These are phyloP conservation scores for Mucor ambiguus DNA, from an alignment of 371 early-diverging fungal genomes.

Conservation along the genomic window DNA sequence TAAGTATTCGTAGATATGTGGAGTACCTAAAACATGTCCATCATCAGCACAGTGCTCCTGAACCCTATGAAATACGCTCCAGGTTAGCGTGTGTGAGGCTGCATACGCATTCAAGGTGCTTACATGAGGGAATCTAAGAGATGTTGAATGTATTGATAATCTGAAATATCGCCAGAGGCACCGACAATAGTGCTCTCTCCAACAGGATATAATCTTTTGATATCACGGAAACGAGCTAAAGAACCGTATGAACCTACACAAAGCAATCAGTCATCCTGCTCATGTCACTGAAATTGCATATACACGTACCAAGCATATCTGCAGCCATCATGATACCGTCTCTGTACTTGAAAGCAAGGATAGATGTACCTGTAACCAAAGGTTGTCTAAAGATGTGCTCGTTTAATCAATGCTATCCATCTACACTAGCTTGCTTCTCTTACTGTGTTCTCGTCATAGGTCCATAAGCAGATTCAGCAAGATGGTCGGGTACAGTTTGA, in stretches of 20 bases:
- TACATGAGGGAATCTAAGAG: constrained; percentile 84
- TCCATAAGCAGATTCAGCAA: constrained; percentile 48
- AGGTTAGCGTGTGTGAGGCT: neutral
- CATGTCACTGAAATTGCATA: neutral
- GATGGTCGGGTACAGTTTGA: constrained; percentile 44
- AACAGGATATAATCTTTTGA: constrained; percentile 82
- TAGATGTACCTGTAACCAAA: constrained; percentile 96
- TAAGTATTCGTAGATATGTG: constrained; percentile 89
- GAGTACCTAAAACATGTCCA: constrained; percentile 84
- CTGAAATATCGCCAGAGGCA: constrained; percentile 95
- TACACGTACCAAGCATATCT: constrained; percentile 80
- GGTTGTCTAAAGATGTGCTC: constrained; percentile 65
- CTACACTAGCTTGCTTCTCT: constrained; percentile 7
- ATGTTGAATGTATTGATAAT: constrained; percentile 91
- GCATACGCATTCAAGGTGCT: constrained; percentile 18
- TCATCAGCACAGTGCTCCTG: constrained; percentile 89
- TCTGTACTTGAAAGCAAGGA: constrained; percentile 94
- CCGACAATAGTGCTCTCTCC: constrained; percentile 89
- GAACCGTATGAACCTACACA: constrained; percentile 93
- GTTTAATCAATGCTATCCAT: neutral
- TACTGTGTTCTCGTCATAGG: constrained; percentile 69
- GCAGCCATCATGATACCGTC: constrained; percentile 98
- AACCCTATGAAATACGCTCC: constrained; percentile 55
- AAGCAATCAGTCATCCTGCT: neutral
- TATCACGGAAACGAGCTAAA: constrained; percentile 92